Evolutionary conservation across 441 rosid species (phyloP), one percentile per base, ranked within the genome.

Genomic region (Jatropha multifida): DNA sequence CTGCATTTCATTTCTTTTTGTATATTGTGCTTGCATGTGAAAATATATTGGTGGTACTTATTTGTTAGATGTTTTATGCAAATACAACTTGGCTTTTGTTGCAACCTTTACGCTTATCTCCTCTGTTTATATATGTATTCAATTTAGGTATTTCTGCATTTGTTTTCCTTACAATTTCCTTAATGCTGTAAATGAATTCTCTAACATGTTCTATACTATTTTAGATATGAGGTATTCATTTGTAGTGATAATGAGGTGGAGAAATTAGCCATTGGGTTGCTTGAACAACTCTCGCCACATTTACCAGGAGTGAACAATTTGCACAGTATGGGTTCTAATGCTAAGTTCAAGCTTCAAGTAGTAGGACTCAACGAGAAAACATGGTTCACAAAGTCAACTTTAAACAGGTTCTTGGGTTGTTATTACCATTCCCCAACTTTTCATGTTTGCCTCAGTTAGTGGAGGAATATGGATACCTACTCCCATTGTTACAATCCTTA

Each of bases 331-430:
- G 94, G 90, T 59, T 79, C 82, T 72, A 66, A 84, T 78, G 85
- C 86, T 72, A 85, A 76, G 77, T 80, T 84, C 74, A 83, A 81
- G 41, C 83, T 88, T 66, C 87, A 88, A 71, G 77, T 74, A 38
- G 80, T 84, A 1, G 82, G 79, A 73, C 80, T 74, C 15, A 44
- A 64, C 12, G 73, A 75, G 69, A 77, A 81, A 72, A 59, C 79
- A 72, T 90, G 94, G 90, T 90, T 90, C 83, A 85, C 92, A 67
- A 85, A 82, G 71, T 85, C 88, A 64, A 90, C 90, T 49, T 79
- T 90, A 32, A 78, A 80, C 77, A 90, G 90, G 94, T 90, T 78
- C n/a, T 58, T 69, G 18, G 23, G 61, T 32, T 55, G 32, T 41
- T 51, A 49, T 41, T 75, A 40, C 52, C 78, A 11, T 6, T 20